Evolutionary conservation across 169 alveolate species (phyloP), one percentile per base, ranked within the genome.

Genomic region (Cyclospora cayetanensis): DNA sequence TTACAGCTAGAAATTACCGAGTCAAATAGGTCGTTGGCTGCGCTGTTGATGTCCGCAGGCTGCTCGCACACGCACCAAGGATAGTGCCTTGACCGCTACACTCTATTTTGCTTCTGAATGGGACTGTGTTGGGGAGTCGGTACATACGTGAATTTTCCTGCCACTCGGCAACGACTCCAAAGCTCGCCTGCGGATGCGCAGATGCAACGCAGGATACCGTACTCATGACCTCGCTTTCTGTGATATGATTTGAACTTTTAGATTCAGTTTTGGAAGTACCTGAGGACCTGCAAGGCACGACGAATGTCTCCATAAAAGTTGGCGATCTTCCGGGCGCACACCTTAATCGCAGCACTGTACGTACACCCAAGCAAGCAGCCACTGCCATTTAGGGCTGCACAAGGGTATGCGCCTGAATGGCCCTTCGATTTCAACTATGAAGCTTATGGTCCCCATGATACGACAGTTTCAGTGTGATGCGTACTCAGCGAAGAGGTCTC

Each of bases 261-360:
- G 53, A 80, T 55, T 66, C 34, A 41, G 53, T 83, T 66, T 43
- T 60, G 27, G 18, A 34, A 55, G 46, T 34, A 60, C 53, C 92
- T 52, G 31, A 68, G 85, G 50, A 96, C 95, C 60, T 96, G 97
- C 90, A 96, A 88, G 46, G 97, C 97, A 66, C 95, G 93, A 68
- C 97, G 83, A 77, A 96, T 92, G 60, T 96, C 97, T 4, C 97
- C 97, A 52, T 95, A 93, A 66, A 94, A 95, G 65, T 96, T 96
- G 35, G 97, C 96, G 1, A 96, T 96, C 79, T 95, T 94, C 53
- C 97, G 72, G 34, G 97, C 97, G 88, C 97, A 96, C 84, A 96
- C 91, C 50, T 94, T 95, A 12, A 96, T 93, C 42, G 97, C 96
- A 20, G 96, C 94, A 43, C 94, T 86, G 63, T 15, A 42, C 34